A percentile compares a stretch with the other conserved stretches of the same genome.
phyloP scores from a whole-genome alignment of 345 rosid species.

The Gossypium herbaceum region DNA sequence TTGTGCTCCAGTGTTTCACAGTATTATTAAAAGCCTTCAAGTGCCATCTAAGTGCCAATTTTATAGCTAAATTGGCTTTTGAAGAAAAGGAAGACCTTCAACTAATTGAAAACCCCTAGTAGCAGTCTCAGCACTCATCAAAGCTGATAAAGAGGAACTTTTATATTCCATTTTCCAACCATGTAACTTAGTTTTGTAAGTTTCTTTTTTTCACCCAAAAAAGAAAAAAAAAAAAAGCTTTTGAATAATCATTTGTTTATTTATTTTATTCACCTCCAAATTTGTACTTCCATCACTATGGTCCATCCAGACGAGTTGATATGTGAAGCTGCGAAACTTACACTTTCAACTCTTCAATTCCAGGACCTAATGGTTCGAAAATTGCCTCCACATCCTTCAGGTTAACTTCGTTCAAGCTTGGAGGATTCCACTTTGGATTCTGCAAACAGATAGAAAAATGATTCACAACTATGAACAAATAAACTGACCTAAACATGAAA shows the following conservation, averaged over 20 bases:
- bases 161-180: no score
- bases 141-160: no score
- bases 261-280: slow-evolving; percentile 5
- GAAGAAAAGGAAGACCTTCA: no score
- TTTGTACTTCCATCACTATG: background rate
- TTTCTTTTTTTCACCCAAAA: no score
- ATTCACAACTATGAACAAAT: background rate
- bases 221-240: background rate
- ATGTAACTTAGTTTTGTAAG: no score
- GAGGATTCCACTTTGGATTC: slow-evolving; percentile 87
- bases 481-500: no score
- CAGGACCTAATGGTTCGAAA: slow-evolving; percentile 54
- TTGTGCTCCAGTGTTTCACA: background rate
- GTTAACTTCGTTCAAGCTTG: slow-evolving; percentile 60
- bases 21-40: background rate
- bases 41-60: background rate
- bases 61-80: no score
- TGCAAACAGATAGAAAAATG: slow-evolving; percentile 29
- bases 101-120: no score
- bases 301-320: background rate
- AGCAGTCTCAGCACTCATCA: no score
- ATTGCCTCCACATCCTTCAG: slow-evolving; percentile 59
- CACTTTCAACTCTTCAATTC: slow-evolving; percentile 49
- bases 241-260: background rate
- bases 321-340: slow-evolving; percentile 17